Evolutionary conservation across 2,329 filamentous ascomycete species (phyloP), one percentile per base, ranked within the genome.

Genomic region (Gnomoniopsis smithogilvyi): DNA sequence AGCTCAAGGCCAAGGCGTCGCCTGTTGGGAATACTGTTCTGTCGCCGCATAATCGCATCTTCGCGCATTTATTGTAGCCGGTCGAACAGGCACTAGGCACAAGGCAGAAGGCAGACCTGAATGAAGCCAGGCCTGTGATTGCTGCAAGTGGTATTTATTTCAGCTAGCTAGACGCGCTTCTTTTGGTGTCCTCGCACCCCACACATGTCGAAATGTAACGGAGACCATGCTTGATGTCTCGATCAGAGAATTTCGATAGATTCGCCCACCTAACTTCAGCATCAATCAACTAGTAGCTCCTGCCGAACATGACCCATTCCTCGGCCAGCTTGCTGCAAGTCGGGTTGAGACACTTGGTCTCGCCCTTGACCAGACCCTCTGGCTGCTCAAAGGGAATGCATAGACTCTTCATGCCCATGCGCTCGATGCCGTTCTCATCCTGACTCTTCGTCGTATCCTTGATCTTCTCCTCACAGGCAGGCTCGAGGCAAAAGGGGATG

Each of bases 221-320:
- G 11, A 21, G 22, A 17, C 3, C 38, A 46, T 30, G 17, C 26
- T 11, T 17, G 12, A n/a, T 17, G 2, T n/a, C 30, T n/a, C 11
- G 6, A 45, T 33, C 26, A 34, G 6, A 14, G n/a, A 36, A 6
- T 19, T 19, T 24, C 10, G 7, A 6, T 19, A 10, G 3, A 30
- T 12, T 24, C 8, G 3, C 19, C 24, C 12, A 46, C 12, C 10
- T n/a, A 34, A 46, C 51, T 54, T 38, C 17, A 12, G 19, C 7
- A 38, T 33, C 3, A 2, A 0, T 21, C 2, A 43, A 21, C 51
- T 80, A 86, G 71, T 86, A 86, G 71, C 82, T 89, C 77, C 89
- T 82, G 69, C 94, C 94, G 75, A 97, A 98, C 87, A 97, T 89
- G 74, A 91, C 90, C 89, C 91, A 98, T 69, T 88, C 84, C 80